Evolutionary conservation across 495 filamentous ascomycete genomes (phyloP).

Genomic region (Corynascus novoguineensis): DNA sequence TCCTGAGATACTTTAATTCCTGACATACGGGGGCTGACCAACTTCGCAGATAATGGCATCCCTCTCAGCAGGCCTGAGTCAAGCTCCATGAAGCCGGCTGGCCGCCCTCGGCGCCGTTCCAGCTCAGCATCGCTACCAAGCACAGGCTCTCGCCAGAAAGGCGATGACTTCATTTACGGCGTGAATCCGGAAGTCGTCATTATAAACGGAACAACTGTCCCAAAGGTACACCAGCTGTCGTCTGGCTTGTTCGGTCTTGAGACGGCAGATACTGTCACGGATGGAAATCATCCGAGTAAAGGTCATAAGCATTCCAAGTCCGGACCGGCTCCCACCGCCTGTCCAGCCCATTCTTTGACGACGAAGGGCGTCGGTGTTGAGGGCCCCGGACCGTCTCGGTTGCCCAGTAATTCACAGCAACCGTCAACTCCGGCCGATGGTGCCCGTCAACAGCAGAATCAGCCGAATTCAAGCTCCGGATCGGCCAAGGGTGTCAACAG

Average conservation of each 20-base stretch:
- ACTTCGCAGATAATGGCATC: neutral
- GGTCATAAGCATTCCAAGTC: constrained; percentile 8
- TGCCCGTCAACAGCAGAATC: neutral
- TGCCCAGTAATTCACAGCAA: neutral
- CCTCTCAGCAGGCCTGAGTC: neutral
- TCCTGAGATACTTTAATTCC: too few relatives aligned
- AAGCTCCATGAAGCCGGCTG: neutral
- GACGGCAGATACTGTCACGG: too few relatives aligned
- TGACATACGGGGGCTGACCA: neutral
- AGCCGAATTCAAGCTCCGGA: neutral
- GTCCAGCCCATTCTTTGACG: neutral
- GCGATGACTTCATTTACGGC: neutral
- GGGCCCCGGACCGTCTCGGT: constrained; percentile 5
- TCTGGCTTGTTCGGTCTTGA: neutral
- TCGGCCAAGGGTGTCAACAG: neutral
- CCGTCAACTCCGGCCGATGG: neutral
- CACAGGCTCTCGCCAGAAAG: neutral
- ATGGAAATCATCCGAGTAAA: too few relatives aligned
- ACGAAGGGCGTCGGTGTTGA: neutral
- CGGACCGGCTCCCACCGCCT: neutral
- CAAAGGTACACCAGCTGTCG: neutral
- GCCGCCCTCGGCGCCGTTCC: neutral
- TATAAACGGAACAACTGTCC: neutral
- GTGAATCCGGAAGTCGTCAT: neutral
- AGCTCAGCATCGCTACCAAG: neutral